phyloP scores from a whole-genome alignment of 495 filamentous ascomycete genomes.

The Penicillium antarcticum region DNA sequence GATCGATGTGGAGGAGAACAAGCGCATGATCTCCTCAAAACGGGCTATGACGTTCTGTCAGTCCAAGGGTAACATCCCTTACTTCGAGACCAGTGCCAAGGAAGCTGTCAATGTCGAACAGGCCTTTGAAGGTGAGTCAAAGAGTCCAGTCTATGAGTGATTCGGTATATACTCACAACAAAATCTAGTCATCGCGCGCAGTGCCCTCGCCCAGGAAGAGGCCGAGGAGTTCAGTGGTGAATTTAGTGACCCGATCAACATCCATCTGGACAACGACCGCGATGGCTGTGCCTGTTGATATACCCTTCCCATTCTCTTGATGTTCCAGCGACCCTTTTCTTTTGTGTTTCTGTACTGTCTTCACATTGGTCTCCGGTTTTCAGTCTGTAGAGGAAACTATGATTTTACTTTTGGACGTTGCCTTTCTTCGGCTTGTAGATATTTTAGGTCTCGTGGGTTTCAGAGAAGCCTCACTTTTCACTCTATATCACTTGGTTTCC shows the following conservation, averaged over 20 bases:
- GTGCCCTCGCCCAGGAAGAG: constrained; percentile 94
- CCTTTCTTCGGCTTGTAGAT: constrained; percentile 19
- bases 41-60: constrained; percentile 96
- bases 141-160: background rate
- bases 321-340: constrained; percentile 21
- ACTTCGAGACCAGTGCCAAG: constrained; percentile 99
- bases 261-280: constrained; percentile 85
- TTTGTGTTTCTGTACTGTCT: constrained; percentile 12
- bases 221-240: constrained; percentile 89
- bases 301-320: constrained; percentile 26
- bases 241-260: constrained; percentile 96
- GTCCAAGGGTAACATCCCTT: constrained; percentile 94
- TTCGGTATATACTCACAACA: background rate
- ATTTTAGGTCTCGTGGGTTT: constrained; percentile 4
- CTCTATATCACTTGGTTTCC: background rate
- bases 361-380: constrained; percentile 11
- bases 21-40: constrained; percentile 92
- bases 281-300: constrained; percentile 88
- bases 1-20: constrained; percentile 97
- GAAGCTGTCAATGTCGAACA: constrained; percentile 98
- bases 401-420: constrained; percentile 9
- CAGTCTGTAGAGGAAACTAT: constrained; percentile 18
- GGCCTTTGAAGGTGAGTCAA: constrained; percentile 82
- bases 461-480: background rate
- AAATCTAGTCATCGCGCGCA: constrained; percentile 83